A percentile compares a stretch with the other conserved stretches of the same genome.
phyloP scores from a whole-genome alignment of 345 rosid species.

The Punica granatum region DNA sequence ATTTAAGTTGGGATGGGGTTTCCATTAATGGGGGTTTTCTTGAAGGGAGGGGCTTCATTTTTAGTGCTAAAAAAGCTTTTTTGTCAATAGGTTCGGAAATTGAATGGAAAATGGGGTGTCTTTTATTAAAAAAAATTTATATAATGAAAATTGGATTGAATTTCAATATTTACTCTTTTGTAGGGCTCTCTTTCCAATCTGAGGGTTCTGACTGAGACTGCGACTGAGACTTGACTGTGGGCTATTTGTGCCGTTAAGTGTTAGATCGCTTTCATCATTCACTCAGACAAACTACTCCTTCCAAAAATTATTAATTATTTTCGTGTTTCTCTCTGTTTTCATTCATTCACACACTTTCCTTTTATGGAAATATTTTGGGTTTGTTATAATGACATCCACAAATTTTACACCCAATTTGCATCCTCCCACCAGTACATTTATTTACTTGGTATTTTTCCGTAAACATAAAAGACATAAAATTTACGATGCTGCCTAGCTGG shows the following conservation, averaged over 20 bases:
- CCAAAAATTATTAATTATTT: not conserved
- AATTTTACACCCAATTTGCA: slow-evolving; percentile 1
- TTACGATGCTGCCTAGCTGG: not conserved
- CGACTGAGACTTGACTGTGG: slow-evolving; percentile 23
- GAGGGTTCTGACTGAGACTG: slow-evolving; percentile 11
- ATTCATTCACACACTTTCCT: slow-evolving; percentile 13
- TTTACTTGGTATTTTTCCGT: not conserved
- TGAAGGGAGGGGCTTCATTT: not conserved
- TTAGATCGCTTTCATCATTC: slow-evolving; percentile 25
- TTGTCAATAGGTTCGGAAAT: not conserved
- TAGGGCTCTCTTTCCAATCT: not conserved
- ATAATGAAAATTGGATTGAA: no score
- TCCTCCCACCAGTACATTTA: slow-evolving; percentile 2
- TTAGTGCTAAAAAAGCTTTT: not conserved
- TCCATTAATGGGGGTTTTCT: not conserved
- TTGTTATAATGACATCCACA: slow-evolving; percentile 5
- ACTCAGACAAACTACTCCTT: slow-evolving; percentile 8
- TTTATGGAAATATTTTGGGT: slow-evolving; percentile 12
- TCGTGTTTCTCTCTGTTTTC: slow-evolving; percentile 7
- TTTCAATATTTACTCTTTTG: not conserved
- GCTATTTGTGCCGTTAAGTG: slow-evolving; percentile 12
- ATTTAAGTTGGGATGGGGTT: not conserved
- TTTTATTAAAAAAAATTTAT: no score
- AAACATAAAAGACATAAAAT: not conserved
- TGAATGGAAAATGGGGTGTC: no score